Evolutionary conservation across 2,329 filamentous ascomycete genomes (phyloP).

Genomic region (Metarhizium robertsii): DNA sequence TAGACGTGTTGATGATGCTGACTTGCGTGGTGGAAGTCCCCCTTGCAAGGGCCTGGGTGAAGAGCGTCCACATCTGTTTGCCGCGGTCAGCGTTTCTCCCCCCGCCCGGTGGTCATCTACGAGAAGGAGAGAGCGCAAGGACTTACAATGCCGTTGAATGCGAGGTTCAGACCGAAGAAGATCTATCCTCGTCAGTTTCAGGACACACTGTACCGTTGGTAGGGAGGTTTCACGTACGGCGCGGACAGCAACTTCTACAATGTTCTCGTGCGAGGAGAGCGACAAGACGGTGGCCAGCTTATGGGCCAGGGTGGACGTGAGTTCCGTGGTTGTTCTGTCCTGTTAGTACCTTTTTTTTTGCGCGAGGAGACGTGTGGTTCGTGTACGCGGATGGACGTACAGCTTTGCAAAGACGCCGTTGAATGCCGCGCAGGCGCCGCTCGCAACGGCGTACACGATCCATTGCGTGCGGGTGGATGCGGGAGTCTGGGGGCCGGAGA

Average conservation of each 20-base stretch:
- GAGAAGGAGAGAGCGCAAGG: neutral
- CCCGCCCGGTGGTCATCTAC: neutral
- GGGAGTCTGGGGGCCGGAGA: slow-evolving; percentile 6
- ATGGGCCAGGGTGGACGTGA: slow-evolving; percentile 40
- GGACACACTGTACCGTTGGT: neutral
- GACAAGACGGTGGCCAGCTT: slow-evolving; percentile 34
- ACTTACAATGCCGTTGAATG: slow-evolving; percentile 62
- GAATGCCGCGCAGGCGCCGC: slow-evolving; percentile 68
- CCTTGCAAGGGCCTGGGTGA: slow-evolving; percentile 66
- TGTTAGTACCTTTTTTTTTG: neutral
- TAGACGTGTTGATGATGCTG: slow-evolving; percentile 71
- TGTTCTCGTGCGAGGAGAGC: slow-evolving; percentile 28
- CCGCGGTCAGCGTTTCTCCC: neutral
- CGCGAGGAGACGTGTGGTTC: neutral
- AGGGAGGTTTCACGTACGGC: slow-evolving; percentile 28
- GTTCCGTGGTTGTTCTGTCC: slow-evolving; percentile 43
- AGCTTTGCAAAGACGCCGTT: slow-evolving; percentile 81
- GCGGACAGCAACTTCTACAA: slow-evolving; percentile 40
- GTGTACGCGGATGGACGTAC: slow-evolving; percentile 33
- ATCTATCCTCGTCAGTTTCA: slow-evolving; percentile 30
- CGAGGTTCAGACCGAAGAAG: slow-evolving; percentile 67
- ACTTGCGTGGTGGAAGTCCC: slow-evolving; percentile 71
- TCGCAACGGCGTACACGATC: slow-evolving; percentile 62
- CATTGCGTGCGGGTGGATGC: slow-evolving; percentile 33
- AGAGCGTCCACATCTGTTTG: slow-evolving; percentile 67